Base-by-base conservation (phyloP, 2,329 filamentous ascomycete species). In the Seiridium cupressi region DNA sequence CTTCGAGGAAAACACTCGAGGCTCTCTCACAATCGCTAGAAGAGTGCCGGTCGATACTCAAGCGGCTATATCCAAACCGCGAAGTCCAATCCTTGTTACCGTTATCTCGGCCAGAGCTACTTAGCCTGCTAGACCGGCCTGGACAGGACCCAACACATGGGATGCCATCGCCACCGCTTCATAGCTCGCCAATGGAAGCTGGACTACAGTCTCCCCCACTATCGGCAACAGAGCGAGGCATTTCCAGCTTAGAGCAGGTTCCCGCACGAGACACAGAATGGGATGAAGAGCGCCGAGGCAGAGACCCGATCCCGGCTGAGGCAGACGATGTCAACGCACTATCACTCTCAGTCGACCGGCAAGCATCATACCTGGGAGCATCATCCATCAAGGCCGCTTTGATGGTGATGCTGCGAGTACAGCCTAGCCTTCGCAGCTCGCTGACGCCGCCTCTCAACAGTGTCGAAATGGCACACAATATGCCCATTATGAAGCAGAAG, bases 301-400 rank as follows among this genome's bases (percentile, higher is more conserved):
- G 79, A 57, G 84, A 87, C 59, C 76, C 82, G 4, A 80, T 88
- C 57, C 83, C 84, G n/a, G 80, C 78, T 5, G 84, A 91, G 65
- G 87, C 88, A 0, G 89, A 91, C 71, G 88, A 90, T 69, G 86
- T 90, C 48, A 90, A 90, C 69, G 88, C 87, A 0, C 77, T 91
- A 2, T 90, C 88, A 69, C 82, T 82, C 40, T 76, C 77, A 2
- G 75, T 82, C 5, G 84, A 89, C 60, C 83, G 87, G 48, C 84
- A 86, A 64, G 74, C 79, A 3, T 84, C 89, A 3, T 92, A 92
- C 67, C 78, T 92, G 3, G 89, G 89, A 1, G 87, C 90, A 13
- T 92, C 89, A 0, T 92, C 89, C 5, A 89, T 92, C 68, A 89
- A 90, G 68, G 89, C 89, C 1, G 89, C 89, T 1, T 79, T 92